phyloP scores from a whole-genome alignment of 371 early-diverging fungal species.

The Actinomortierella ambigua region DNA sequence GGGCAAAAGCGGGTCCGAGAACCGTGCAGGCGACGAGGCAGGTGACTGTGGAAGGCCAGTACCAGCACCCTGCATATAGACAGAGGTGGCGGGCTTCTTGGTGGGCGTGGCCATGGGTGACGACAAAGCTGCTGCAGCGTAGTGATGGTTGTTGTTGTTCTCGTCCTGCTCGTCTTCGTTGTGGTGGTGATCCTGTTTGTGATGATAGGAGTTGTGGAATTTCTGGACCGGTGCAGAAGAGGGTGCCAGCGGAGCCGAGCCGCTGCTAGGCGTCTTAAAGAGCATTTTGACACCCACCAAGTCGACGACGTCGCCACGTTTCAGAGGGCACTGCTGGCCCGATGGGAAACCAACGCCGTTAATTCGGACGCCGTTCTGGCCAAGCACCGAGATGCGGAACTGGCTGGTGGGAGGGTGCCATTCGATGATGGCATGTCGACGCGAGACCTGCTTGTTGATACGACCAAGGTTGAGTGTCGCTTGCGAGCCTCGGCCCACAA shows the following conservation, averaged over 20 bases:
- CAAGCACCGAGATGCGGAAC: slow-evolving; percentile 58
- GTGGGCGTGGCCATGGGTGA: too few species aligned
- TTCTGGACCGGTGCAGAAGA: neutral
- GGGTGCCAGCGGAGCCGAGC: slow-evolving; percentile 2
- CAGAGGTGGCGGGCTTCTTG: too few species aligned
- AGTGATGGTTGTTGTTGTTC: neutral
- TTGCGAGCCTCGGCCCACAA: slow-evolving; percentile 61
- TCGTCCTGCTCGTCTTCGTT: neutral
- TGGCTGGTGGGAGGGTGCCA: slow-evolving; percentile 34
- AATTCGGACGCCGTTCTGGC: slow-evolving; percentile 58
- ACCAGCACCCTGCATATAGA: too few species aligned
- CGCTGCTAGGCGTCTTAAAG: slow-evolving; percentile 22
- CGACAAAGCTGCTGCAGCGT: neutral
- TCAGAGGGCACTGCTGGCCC: slow-evolving; percentile 28
- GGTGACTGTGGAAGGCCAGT: too few species aligned
- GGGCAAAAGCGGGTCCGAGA: too few species aligned
- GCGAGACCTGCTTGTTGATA: slow-evolving; percentile 63
- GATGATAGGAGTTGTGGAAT: neutral
- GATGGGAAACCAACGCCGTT: slow-evolving; percentile 42
- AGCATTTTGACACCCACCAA: slow-evolving; percentile 46
- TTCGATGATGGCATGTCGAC: slow-evolving; percentile 60
- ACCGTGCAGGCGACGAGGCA: too few species aligned
- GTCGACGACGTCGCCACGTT: slow-evolving; percentile 38
- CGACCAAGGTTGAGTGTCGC: slow-evolving; percentile 62
- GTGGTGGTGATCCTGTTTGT: neutral